These are phyloP conservation scores for Pyronema omphalodes DNA, from an alignment of 495 filamentous ascomycete species.

Conservation along the genomic window DNA sequence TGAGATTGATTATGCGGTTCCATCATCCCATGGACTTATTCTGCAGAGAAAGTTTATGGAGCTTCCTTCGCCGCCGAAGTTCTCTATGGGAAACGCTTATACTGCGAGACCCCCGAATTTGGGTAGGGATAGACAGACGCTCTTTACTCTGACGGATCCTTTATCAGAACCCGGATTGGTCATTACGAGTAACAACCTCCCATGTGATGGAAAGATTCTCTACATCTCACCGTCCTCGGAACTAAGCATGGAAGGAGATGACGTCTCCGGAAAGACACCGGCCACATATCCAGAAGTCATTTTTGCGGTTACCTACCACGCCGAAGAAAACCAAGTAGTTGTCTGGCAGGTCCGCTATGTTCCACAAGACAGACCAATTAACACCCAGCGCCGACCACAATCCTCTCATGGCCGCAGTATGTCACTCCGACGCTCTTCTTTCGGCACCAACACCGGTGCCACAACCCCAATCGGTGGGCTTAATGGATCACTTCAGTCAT, in stretches of 20 bases:
- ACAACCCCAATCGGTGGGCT: constrained; percentile 51
- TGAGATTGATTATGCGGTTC: constrained; percentile 72
- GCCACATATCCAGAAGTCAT: constrained; percentile 30
- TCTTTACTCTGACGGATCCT: constrained; percentile 76
- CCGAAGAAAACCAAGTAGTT: constrained; percentile 30
- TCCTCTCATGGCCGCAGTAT: constrained; percentile 17
- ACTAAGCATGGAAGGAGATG: constrained; percentile 16
- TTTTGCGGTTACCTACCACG: constrained; percentile 66
- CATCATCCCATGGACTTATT: constrained; percentile 61
- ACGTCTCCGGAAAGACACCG: constrained; percentile 2
- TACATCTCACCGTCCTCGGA: constrained; percentile 43
- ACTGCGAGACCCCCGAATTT: constrained; percentile 18
- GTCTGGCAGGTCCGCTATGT: constrained; percentile 24
- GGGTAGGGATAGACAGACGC: constrained; percentile 41
- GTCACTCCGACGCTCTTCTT: constrained; percentile 57
- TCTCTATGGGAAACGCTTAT: constrained; percentile 23
- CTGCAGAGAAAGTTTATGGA: constrained; percentile 51
- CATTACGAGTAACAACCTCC: constrained; percentile 36
- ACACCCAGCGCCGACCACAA: constrained; percentile 17
- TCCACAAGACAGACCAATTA: constrained; percentile 22
- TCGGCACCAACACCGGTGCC: constrained; percentile 57
- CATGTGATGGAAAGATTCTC: constrained; percentile 48
- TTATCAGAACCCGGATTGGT: constrained; percentile 72
- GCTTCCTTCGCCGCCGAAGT: constrained; percentile 19
- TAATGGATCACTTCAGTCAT: constrained; percentile 19